Evolutionary conservation across 2,329 filamentous ascomycete species (phyloP), one percentile per base, ranked within the genome.

Genomic region (Magnaporthiopsis incrustans): DNA sequence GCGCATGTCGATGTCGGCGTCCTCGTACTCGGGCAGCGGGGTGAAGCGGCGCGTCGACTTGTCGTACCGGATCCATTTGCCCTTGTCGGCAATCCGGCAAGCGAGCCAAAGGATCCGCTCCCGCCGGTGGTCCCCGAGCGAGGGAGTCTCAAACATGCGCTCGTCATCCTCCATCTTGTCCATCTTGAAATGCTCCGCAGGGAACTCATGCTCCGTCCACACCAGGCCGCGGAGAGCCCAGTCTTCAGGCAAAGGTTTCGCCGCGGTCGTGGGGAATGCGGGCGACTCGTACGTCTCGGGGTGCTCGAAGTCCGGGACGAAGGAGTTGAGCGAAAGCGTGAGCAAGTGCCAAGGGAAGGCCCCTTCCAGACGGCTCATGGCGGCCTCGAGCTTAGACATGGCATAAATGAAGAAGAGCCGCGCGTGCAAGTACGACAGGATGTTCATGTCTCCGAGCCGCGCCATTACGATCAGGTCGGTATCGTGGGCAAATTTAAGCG

Each of bases 141-240:
- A 87, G 0, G 85, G 75, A 0, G 83, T 73, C 69, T 90, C 88
- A 59, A 90, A 82, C 22, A 81, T 82, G 57, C 86, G 82, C 66
- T 90, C 87, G 14, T 89, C 85, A n/a, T 90, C 87, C 32, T 90
- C 87, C 6, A 86, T 79, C 65, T 82, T 81, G 1, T 81, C 79
- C 11, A 80, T 78, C 0, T 71, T 68, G 69, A 90, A 90, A 83
- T 84, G 90, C 0, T 78, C 75, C 0, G 73, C 64, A 0, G 87
- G 86, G 63, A 84, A 87, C 64, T 88, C 88, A 14, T 78, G 77
- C 2, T 85, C 79, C 0, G 81, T 77, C 77, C 85, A 90, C 1
- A 86, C 72, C 1, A 90, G 75, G 0, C 89, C 89, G 1, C 87
- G 79, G 64, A 91, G 80, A 0, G 83, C 79, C 67, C 85, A 90